A percentile compares a stretch with the other conserved stretches of the same genome.
phyloP scores from a whole-genome alignment of 306 rosid species.

The Macrotyloma uniflorum region DNA sequence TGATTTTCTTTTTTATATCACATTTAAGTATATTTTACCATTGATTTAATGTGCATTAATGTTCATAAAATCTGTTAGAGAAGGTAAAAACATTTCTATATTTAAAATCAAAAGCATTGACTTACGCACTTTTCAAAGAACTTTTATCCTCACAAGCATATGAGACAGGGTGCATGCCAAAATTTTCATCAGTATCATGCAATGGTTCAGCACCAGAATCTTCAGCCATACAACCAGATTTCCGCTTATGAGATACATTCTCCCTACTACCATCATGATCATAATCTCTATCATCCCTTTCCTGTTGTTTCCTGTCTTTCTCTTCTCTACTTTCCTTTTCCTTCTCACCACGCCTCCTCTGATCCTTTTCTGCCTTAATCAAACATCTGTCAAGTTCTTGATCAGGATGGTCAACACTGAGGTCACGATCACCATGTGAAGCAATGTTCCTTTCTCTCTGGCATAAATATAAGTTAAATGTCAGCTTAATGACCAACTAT shows the following conservation, averaged over 20 bases:
- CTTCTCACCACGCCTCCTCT: constrained; percentile 71
- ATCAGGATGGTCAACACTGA: constrained; percentile 78
- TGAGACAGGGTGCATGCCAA: constrained; percentile 60
- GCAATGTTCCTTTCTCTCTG: constrained; percentile 74
- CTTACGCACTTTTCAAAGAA: constrained; percentile 80
- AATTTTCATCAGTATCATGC: constrained; percentile 73
- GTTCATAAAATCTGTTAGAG: not conserved
- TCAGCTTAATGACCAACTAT: constrained; percentile 38
- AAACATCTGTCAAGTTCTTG: constrained; percentile 73
- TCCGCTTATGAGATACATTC: constrained; percentile 64
- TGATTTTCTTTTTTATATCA: not conserved
- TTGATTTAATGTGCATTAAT: constrained; percentile 9
- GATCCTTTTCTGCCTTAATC: constrained; percentile 77
- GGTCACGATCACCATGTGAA: constrained; percentile 71
- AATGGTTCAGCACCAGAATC: constrained; percentile 63
- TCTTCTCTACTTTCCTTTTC: constrained; percentile 86
- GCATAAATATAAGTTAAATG: constrained; percentile 31
- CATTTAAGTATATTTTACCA: constrained; percentile 7
- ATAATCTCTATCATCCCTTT: constrained; percentile 71
- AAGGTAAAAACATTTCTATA: not conserved
- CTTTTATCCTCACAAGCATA: constrained; percentile 74
- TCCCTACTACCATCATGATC: constrained; percentile 73
- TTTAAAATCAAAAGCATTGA: constrained; percentile 3
- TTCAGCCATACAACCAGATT: constrained; percentile 61
- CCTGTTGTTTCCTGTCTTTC: constrained; percentile 63